Percentiles rank a stretch among this genome's conserved stretches.
These are phyloP conservation scores for Teunomyces panamensis DNA, from an alignment of 805 yeast species.

Conservation along the genomic window DNA sequence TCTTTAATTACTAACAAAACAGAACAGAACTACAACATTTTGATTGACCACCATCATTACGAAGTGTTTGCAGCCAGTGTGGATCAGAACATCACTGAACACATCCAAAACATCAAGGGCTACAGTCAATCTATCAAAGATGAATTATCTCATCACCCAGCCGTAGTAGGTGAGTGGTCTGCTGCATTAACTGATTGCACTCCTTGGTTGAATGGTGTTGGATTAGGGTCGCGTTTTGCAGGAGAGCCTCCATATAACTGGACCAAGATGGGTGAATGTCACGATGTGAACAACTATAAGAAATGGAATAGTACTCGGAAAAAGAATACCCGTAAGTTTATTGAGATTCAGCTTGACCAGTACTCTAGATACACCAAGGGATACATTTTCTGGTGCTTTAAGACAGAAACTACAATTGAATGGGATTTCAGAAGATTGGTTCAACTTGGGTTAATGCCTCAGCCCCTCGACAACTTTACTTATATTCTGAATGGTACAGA, in stretches of 20 bases:
- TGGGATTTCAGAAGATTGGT: conserved; percentile 62
- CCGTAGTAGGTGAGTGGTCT: conserved; percentile 68
- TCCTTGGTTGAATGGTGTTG: conserved; percentile 84
- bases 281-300: conserved; percentile 30
- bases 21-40: conserved; percentile 24
- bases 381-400: conserved; percentile 71
- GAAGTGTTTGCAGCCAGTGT: conserved; percentile 33
- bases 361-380: conserved; percentile 48
- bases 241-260: conserved; percentile 38
- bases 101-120: conserved; percentile 27
- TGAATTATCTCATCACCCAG: conserved; percentile 42
- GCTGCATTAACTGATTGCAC: conserved; percentile 92
- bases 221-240: conserved; percentile 51
- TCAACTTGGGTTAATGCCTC: conserved; percentile 54
- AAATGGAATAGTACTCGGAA: conserved; percentile 45
- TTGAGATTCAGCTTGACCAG: conserved; percentile 60
- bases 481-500: conserved; percentile 35
- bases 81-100: conserved; percentile 27
- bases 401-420: conserved; percentile 62
- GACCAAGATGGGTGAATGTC: conserved; percentile 42
- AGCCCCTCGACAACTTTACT: conserved; percentile 46
- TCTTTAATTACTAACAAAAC: conserved; percentile 5
- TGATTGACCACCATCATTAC: conserved; percentile 42
- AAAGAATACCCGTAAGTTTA: conserved; percentile 46
- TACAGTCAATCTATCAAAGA: conserved; percentile 30